phyloP scores from a whole-genome alignment of 768 basidiomycete species.

The Suillus decipiens region DNA sequence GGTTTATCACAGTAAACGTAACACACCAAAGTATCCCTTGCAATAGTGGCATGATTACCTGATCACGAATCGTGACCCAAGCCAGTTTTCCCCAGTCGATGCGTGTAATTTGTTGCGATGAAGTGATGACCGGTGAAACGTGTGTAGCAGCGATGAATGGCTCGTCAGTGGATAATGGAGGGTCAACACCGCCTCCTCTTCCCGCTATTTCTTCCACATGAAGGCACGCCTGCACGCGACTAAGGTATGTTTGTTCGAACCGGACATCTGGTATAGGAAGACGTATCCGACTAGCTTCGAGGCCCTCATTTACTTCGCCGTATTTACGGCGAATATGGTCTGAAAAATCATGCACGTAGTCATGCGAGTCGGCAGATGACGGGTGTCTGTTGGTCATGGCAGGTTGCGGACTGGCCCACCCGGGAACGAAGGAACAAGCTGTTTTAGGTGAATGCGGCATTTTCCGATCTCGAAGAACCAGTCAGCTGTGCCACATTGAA shows the following conservation, averaged over 20 bases:
- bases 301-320: slow-evolving; percentile 17
- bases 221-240: slow-evolving; percentile 56
- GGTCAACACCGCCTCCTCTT: slow-evolving; percentile 27
- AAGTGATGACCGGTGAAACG: slow-evolving; percentile 29
- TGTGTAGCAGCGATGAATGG: slow-evolving; percentile 24
- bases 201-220: slow-evolving; percentile 36
- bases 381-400: slow-evolving; percentile 25
- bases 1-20: not conserved
- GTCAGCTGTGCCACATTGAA: not conserved
- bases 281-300: slow-evolving; percentile 30
- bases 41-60: slow-evolving; percentile 64
- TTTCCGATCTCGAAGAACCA: not conserved
- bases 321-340: slow-evolving; percentile 21
- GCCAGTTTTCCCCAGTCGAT: slow-evolving; percentile 59
- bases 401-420: not conserved
- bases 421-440: not conserved
- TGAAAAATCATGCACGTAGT: slow-evolving; percentile 20
- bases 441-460: not conserved
- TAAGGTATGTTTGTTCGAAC: slow-evolving; percentile 72
- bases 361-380: slow-evolving; percentile 17
- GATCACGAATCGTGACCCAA: slow-evolving; percentile 70
- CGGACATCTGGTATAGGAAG: slow-evolving; percentile 76
- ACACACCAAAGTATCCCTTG: slow-evolving; percentile 70
- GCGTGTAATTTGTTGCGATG: slow-evolving; percentile 39
- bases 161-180: slow-evolving; percentile 14